Percentiles rank a stretch among this genome's conserved stretches.
These are phyloP conservation scores for Xylaria telfairii DNA, from an alignment of 495 filamentous ascomycete genomes.

Conservation along the genomic window DNA sequence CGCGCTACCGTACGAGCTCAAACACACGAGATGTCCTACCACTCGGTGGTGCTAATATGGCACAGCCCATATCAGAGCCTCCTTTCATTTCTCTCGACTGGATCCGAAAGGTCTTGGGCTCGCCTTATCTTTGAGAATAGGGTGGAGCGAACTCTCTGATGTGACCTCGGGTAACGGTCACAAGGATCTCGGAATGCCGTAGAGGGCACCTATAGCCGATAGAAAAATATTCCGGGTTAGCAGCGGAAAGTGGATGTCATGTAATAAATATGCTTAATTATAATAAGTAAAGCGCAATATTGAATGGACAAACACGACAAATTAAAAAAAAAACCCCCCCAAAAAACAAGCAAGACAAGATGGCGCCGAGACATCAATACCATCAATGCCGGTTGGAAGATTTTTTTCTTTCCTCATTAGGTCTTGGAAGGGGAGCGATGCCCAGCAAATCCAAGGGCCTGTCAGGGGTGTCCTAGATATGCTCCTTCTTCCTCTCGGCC, in stretches of 20 bases:
- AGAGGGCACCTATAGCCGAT: neutral
- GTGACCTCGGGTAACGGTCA: constrained; percentile 10
- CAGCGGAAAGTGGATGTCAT: neutral
- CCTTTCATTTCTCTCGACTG: constrained; percentile 7
- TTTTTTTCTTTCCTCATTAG: constrained; percentile 1
- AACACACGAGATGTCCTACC: neutral
- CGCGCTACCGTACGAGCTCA: neutral
- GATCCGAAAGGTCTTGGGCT: neutral
- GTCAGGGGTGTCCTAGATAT: constrained; percentile 6
- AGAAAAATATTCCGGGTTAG: neutral
- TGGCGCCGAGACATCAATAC: neutral
- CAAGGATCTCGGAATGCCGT: neutral
- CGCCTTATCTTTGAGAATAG: neutral
- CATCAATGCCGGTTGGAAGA: neutral
- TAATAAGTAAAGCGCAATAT: neutral
- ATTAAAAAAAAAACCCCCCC: too few species aligned
- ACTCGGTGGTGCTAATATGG: neutral
- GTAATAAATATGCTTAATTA: constrained; percentile 5
- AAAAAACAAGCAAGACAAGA: too few species aligned
- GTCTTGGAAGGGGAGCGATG: neutral
- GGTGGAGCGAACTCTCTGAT: constrained; percentile 1
- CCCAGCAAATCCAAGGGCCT: neutral
- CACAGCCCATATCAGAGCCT: neutral
- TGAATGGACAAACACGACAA: constrained; percentile 2
- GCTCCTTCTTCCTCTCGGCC: constrained; percentile 21